Conservation (phyloP, 176 grass and related monocot species). For the Puya raimondii region DNA sequence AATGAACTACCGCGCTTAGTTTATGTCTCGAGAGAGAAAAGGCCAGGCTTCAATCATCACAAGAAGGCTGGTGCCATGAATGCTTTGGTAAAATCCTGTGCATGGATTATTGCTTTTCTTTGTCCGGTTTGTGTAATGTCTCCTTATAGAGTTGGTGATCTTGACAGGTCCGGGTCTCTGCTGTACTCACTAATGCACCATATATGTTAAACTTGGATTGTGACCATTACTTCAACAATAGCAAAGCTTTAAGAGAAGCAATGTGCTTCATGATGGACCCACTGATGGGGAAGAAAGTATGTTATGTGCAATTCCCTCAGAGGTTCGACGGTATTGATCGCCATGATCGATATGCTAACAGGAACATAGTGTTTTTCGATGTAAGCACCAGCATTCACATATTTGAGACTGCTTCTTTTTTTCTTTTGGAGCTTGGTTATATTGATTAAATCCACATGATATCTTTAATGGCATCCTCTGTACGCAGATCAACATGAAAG, state of each 20-base stretch:
- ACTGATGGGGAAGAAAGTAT: constrained; percentile 76
- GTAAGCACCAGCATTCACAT: constrained; percentile 42
- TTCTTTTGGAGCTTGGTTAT: not conserved
- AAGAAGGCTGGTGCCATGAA: constrained; percentile 99
- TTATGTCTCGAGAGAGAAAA: constrained; percentile 93
- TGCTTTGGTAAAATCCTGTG: constrained; percentile 46
- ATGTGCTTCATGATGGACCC: constrained; percentile 99
- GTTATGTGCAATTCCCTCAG: constrained; percentile 90
- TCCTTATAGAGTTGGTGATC: constrained; percentile 3
- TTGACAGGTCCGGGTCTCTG: constrained; percentile 73
- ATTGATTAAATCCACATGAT: not conserved
- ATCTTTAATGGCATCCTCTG: constrained; percentile 13
- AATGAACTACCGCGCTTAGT: constrained; percentile 84
- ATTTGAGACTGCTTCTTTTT: not conserved
- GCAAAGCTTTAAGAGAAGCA: constrained; percentile 75
- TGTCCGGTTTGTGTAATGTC: not conserved
- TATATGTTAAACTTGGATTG: constrained; percentile 90
- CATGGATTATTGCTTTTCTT: not conserved
- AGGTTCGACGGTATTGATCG: constrained; percentile 89
- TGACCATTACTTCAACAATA: constrained; percentile 93
- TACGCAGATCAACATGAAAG: constrained; percentile 94
- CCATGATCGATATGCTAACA: constrained; percentile 85
- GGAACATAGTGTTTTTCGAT: constrained; percentile 86
- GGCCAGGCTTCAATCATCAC: constrained; percentile 82
- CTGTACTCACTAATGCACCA: constrained; percentile 75